These are phyloP conservation scores for Ophiostoma pallidulum DNA, from an alignment of 2,329 filamentous ascomycete species.

Conservation along the genomic window DNA sequence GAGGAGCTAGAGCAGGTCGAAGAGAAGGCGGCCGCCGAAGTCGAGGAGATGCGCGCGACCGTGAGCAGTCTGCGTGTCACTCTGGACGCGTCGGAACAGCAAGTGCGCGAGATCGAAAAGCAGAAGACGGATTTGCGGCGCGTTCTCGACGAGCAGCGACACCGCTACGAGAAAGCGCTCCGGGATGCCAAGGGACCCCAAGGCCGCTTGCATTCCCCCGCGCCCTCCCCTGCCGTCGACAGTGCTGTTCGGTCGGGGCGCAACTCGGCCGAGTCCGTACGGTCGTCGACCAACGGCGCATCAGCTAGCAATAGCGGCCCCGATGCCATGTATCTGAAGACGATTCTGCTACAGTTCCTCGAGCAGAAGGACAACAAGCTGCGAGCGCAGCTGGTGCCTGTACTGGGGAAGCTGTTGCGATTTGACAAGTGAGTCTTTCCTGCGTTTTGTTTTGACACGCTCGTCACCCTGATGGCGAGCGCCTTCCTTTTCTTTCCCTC, in stretches of 20 bases:
- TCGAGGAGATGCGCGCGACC: slow-evolving; percentile 63
- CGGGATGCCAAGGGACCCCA: slow-evolving; percentile 51
- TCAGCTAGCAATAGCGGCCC: slow-evolving; percentile 19
- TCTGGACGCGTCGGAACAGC: slow-evolving; percentile 78
- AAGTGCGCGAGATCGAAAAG: slow-evolving; percentile 70
- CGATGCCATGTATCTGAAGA: slow-evolving; percentile 64
- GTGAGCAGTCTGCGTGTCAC: slow-evolving; percentile 70
- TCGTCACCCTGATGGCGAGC: no score
- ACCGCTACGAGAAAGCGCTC: slow-evolving; percentile 68
- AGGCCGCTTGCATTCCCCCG: slow-evolving; percentile 21
- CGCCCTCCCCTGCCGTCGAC: not conserved
- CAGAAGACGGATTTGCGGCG: slow-evolving; percentile 68
- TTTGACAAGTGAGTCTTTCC: slow-evolving; percentile 58
- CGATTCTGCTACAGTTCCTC: slow-evolving; percentile 70
- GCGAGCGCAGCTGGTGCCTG: slow-evolving; percentile 66
- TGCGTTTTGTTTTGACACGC: no score
- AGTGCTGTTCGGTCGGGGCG: slow-evolving; percentile 26
- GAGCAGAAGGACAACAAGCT: slow-evolving; percentile 72
- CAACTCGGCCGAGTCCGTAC: slow-evolving; percentile 37
- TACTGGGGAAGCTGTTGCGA: slow-evolving; percentile 64
- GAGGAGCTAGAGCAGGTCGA: slow-evolving; percentile 67
- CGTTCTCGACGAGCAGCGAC: slow-evolving; percentile 67
- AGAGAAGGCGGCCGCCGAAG: slow-evolving; percentile 61
- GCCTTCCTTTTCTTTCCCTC: no score
- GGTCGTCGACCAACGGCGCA: slow-evolving; percentile 25